Conservation (phyloP, 78 protist genomes). For the Monocercomonoides exilis region DNA sequence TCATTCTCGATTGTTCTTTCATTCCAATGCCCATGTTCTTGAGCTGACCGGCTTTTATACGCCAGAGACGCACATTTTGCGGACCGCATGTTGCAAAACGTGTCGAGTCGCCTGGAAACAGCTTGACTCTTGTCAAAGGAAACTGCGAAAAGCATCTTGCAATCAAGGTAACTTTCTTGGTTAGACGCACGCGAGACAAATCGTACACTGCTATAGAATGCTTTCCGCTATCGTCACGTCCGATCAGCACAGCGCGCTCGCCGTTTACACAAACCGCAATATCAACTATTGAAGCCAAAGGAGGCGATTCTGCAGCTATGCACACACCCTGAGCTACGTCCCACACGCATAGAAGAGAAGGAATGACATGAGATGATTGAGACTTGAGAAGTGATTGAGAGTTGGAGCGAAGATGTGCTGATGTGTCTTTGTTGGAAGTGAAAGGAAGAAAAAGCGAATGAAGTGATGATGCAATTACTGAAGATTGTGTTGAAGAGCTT, state of each 20-base stretch:
- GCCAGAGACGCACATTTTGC: neutral
- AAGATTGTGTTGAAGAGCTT: no score
- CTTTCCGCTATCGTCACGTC: neutral
- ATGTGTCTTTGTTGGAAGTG: no score
- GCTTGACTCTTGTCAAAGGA: neutral
- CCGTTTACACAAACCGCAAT: no score
- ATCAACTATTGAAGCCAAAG: no score
- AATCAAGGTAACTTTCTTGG: neutral
- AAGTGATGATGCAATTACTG: no score
- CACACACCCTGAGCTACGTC: no score
- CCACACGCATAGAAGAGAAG: neutral
- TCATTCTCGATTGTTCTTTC: neutral
- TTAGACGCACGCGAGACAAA: neutral
- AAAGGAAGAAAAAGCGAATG: no score
- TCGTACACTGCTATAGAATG: neutral
- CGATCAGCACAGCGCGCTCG: neutral
- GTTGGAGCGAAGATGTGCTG: no score
- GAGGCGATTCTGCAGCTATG: no score
- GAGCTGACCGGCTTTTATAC: neutral
- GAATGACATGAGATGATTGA: neutral
- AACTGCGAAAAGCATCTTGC: neutral
- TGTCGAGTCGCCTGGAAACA: neutral
- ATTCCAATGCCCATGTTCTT: neutral
- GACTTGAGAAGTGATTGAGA: no score
- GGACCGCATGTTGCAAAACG: neutral